Evolutionary conservation across 148 eudicot genomes (phyloP).

Genomic region (Rheum nobile): DNA sequence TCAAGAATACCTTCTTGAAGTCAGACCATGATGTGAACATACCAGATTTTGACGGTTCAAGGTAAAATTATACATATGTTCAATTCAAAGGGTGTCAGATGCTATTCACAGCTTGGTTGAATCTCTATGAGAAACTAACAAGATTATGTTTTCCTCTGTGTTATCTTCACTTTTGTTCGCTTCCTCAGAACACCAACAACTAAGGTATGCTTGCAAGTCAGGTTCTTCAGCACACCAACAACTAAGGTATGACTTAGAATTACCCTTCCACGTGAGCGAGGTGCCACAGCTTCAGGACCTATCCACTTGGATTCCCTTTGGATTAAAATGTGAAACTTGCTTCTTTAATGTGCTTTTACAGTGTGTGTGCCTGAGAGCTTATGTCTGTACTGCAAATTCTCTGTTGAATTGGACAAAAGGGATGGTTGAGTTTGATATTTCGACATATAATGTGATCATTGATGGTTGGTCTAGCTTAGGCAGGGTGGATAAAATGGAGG

Average conservation of each 20-base stretch:
- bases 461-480: slow-evolving; percentile 73
- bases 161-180: too few species aligned
- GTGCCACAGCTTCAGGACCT: too few species aligned
- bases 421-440: too few species aligned
- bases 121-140: too few species aligned
- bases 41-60: slow-evolving; percentile 33
- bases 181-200: slow-evolving; percentile 33
- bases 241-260: too few species aligned
- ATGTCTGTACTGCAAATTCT: slow-evolving; percentile 47
- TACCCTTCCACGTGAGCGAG: too few species aligned
- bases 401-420: slow-evolving; percentile 46
- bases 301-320: too few species aligned
- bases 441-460: slow-evolving; percentile 40
- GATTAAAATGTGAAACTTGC: too few species aligned
- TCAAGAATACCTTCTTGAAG: too few species aligned
- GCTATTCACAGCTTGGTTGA: too few species aligned
- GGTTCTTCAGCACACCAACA: slow-evolving; percentile 19
- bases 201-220: slow-evolving; percentile 33
- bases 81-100: neutral
- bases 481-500: slow-evolving; percentile 57
- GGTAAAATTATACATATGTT: slow-evolving; percentile 15
- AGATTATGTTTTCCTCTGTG: too few species aligned
- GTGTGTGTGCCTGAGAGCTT: slow-evolving; percentile 51
- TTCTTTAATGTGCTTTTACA: slow-evolving; percentile 48
- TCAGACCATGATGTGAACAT: too few species aligned